Evolutionary conservation across 495 filamentous ascomycete species (phyloP).

Genomic region (Talaromyces borbonicus): DNA sequence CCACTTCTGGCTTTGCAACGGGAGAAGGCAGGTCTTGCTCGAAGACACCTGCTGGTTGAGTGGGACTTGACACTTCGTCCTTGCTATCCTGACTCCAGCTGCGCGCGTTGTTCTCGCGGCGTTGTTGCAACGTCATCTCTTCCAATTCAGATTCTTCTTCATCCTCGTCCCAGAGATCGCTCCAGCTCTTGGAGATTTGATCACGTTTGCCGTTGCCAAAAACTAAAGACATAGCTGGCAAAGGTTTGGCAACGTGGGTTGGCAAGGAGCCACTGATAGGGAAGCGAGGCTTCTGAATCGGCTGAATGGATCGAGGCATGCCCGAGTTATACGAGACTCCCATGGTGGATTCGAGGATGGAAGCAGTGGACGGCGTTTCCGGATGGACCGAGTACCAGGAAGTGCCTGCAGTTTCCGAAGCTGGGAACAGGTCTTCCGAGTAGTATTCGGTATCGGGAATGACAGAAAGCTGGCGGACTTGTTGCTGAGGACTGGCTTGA

Average conservation of each 20-base stretch:
- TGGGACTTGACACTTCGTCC: conserved; percentile 23
- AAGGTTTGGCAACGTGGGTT: conserved; percentile 52
- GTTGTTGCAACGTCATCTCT: conserved; percentile 43
- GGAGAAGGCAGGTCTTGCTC: conserved; percentile 41
- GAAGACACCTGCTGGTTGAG: conserved; percentile 16
- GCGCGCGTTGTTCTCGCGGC: conserved; percentile 66
- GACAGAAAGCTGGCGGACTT: conserved; percentile 73
- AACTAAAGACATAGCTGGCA: conserved; percentile 61
- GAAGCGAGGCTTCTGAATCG: conserved; percentile 36
- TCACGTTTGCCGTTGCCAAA: conserved; percentile 65
- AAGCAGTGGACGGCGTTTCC: conserved; percentile 69
- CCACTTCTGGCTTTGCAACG: not conserved
- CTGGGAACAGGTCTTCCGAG: conserved; percentile 81
- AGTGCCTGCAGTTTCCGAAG: conserved; percentile 57
- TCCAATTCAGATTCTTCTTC: conserved; percentile 57
- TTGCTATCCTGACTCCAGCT: conserved; percentile 75
- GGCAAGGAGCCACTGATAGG: conserved; percentile 71
- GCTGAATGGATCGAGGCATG: conserved; percentile 31
- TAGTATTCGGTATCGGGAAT: conserved; percentile 73
- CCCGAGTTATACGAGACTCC: conserved; percentile 59
- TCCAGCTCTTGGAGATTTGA: conserved; percentile 89
- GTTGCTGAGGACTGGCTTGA: conserved; percentile 62
- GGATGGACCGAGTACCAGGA: conserved; percentile 65
- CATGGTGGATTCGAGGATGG: conserved; percentile 64
- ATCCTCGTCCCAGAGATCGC: conserved; percentile 82